These are phyloP conservation scores for Musa itinerans DNA, from an alignment of 176 grass and related monocot species.

Conservation along the genomic window DNA sequence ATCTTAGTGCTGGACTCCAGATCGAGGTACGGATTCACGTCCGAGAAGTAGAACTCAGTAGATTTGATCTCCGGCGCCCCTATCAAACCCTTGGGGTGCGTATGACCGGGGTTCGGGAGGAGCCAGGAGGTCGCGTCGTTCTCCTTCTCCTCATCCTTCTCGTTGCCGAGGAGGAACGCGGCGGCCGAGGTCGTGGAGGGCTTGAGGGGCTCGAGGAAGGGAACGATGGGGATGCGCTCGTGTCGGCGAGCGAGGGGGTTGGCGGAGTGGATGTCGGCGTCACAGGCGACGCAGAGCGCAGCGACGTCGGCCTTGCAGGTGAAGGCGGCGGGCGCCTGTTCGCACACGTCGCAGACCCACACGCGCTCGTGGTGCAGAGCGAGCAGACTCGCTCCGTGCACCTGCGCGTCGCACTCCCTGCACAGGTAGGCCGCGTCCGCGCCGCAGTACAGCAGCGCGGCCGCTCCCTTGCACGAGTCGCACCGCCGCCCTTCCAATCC, in stretches of 20 bases:
- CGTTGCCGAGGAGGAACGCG: not conserved
- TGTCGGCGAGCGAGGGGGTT: constrained; percentile 53
- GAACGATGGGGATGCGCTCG: constrained; percentile 26
- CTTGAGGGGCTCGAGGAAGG: constrained; percentile 14
- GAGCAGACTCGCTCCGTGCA: not conserved
- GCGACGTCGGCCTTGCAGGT: constrained; percentile 8
- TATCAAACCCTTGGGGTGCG: not conserved
- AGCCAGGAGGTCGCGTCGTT: not conserved
- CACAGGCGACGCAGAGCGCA: constrained; percentile 27
- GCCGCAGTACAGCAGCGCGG: constrained; percentile 1
- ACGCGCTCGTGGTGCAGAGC: constrained; percentile 34
- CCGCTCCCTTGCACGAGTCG: constrained; percentile 9
- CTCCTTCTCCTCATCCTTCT: not conserved
- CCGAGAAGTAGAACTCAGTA: not conserved
- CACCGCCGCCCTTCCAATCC: not conserved
- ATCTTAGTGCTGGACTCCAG: not conserved
- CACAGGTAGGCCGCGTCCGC: constrained; percentile 11
- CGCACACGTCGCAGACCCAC: constrained; percentile 22
- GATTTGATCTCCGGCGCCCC: not conserved
- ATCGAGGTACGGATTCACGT: constrained; percentile 5
- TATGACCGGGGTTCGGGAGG: not conserved
- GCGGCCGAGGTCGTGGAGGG: not conserved
- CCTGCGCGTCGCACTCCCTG: constrained; percentile 1
- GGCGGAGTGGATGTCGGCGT: constrained; percentile 53
- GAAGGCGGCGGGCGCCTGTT: not conserved